Evolutionary conservation across 345 rosid species (phyloP).

Genomic region (Bruguiera sexangula): DNA sequence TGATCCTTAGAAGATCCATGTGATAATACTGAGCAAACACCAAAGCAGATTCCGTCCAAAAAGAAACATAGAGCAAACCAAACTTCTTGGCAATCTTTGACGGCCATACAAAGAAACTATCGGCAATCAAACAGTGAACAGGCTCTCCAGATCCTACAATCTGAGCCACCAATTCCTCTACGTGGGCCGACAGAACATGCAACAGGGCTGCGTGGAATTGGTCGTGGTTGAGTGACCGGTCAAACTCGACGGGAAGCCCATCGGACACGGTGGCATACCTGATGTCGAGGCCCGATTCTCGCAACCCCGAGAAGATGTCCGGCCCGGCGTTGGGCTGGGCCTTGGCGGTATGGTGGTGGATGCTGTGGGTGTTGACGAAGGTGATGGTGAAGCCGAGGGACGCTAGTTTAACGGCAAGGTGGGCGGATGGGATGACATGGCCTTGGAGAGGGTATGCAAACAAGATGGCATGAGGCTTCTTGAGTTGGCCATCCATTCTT

Average conservation of each 20-base stretch:
- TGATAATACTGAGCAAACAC: slow-evolving; percentile 65
- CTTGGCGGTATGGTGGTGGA: slow-evolving; percentile 52
- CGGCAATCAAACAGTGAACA: slow-evolving; percentile 59
- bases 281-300: slow-evolving; percentile 63
- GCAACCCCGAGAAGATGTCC: slow-evolving; percentile 52
- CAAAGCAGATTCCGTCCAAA: slow-evolving; percentile 84
- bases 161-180: slow-evolving; percentile 48
- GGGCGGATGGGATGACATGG: slow-evolving; percentile 60
- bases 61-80: slow-evolving; percentile 58
- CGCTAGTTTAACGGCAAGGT: slow-evolving; percentile 71
- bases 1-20: slow-evolving; percentile 55
- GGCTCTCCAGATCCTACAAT: slow-evolving; percentile 33
- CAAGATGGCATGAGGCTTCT: slow-evolving; percentile 54
- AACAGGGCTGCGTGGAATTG: slow-evolving; percentile 50
- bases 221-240: slow-evolving; percentile 71
- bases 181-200: slow-evolving; percentile 59
- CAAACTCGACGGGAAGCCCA: slow-evolving; percentile 63
- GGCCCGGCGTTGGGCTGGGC: slow-evolving; percentile 20
- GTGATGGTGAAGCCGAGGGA: slow-evolving; percentile 72
- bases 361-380: slow-evolving; percentile 56
- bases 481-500: neutral
- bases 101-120: slow-evolving; percentile 75
- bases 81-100: slow-evolving; percentile 58
- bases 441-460: slow-evolving; percentile 77
- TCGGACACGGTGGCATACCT: slow-evolving; percentile 67